Base-by-base conservation (phyloP, 31 red algal species). In the Bonnemaisonia californica region DNA sequence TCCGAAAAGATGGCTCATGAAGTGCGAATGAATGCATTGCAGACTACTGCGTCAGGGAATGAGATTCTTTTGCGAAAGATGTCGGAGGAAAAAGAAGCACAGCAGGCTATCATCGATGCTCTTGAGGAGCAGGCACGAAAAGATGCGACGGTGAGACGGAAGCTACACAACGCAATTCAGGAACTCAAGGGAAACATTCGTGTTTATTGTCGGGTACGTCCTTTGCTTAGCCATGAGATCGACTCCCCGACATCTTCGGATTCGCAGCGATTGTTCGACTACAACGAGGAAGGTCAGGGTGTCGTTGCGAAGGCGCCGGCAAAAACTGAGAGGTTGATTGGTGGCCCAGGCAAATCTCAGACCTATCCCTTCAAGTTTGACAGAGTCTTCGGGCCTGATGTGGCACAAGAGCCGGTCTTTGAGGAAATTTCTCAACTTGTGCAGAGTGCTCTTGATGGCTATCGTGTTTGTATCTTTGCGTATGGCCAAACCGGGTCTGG, bases 401-500 rank as follows among this genome's bases (percentile, higher is more conserved):
- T 54, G 18, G 47, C 51, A 12, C 93, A 99, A 62, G 71, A 59
- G 30, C 41, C 71, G 16, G 93, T 99, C 22, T 99, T 93, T 51
- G 91, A 91, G 30, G 97, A 96, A 41, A 96, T 94, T 23, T 96
- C 93, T n/a, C 79, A 94, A 55, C 77, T 99, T 16, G 94, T 99
- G 26, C 89, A 92, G 62, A 91, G 85, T 67, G 97, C 91, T 4
- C 66, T 99, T 41, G 97, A 99, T 71, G 97, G 97, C 34, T 99
- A 96, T 73, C 80, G 90, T 23, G 97, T 99, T 22, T 99, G 97
- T 62, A 94, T 99, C 54, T 99, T 99, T 80, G 93, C 93, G 36
- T 99, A 99, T 67, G 97, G 97, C 18, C 97, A 99, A 61, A 96
- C 97, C 19, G 97, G 97, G 24, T 93, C 89, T 41, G 97, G 97